phyloP scores from a whole-genome alignment of 2,329 filamentous ascomycete genomes.

The Alternaria consortialis region DNA sequence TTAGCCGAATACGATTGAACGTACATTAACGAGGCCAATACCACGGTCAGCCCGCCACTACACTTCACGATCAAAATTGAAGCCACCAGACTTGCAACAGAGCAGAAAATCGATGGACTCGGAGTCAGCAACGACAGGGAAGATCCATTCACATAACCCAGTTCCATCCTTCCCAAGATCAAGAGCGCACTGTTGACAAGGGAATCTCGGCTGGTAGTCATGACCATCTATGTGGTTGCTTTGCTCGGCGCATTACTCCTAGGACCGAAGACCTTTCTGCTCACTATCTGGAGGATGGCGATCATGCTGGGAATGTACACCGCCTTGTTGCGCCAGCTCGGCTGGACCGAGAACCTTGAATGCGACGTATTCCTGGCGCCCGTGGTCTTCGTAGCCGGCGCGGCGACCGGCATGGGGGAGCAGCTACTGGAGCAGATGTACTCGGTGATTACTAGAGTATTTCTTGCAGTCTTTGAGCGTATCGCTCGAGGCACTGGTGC shows the following conservation, averaged over 20 bases:
- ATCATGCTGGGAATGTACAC: constrained; percentile 1
- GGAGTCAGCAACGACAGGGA: neutral
- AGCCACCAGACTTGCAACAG: neutral
- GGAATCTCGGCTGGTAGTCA: neutral
- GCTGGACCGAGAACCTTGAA: neutral
- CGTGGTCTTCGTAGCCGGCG: neutral
- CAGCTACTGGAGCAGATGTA: neutral
- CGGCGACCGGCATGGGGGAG: constrained; percentile 51
- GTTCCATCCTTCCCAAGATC: neutral
- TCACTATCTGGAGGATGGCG: constrained; percentile 8
- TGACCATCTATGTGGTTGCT: neutral
- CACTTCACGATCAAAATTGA: constrained; percentile 5
- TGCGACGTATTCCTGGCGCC: constrained; percentile 10
- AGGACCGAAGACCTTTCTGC: neutral
- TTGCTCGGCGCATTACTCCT: neutral
- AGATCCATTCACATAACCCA: neutral
- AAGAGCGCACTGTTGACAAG: neutral
- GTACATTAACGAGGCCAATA: neutral
- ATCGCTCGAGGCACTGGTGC: neutral
- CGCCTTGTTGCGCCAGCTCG: neutral
- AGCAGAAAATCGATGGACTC: neutral
- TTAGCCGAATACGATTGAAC: neutral
- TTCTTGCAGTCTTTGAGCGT: neutral
- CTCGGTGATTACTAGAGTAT: neutral
- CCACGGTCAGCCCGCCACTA: neutral